phyloP scores from a whole-genome alignment of 768 basidiomycete species.

The Sutorius australiensis region DNA sequence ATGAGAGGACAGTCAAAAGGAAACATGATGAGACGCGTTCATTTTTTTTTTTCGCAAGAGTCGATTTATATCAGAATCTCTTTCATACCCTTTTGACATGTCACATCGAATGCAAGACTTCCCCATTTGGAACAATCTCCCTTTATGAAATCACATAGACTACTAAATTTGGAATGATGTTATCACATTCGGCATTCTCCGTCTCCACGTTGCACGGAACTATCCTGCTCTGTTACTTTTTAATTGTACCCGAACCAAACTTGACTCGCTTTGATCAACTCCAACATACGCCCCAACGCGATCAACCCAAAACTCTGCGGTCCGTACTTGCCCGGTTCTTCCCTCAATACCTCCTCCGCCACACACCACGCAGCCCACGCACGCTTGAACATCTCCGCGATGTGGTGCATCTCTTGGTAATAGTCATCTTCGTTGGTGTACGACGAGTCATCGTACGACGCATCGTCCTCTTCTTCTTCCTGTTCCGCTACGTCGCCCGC shows the following conservation, averaged over 20 bases:
- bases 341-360: conserved; percentile 29
- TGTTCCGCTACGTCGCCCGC: conserved; percentile 5
- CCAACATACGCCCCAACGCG: conserved; percentile 41
- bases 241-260: too few relatives aligned
- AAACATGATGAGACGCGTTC: conserved; percentile 12
- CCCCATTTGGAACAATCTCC: conserved; percentile 11
- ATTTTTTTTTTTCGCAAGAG: conserved; percentile 6
- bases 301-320: conserved; percentile 45
- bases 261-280: conserved; percentile 32
- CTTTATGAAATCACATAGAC: conserved; percentile 31
- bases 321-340: conserved; percentile 33
- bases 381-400: conserved; percentile 33
- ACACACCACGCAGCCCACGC: conserved; percentile 45
- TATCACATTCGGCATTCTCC: conserved; percentile 15
- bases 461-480: conserved; percentile 28
- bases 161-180: conserved; percentile 11
- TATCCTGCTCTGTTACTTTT: neutral
- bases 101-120: conserved; percentile 23
- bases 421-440: conserved; percentile 29
- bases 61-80: conserved; percentile 24
- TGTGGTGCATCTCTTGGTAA: conserved; percentile 27
- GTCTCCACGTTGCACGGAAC: conserved; percentile 22
- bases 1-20: conserved; percentile 18
- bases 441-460: conserved; percentile 24
- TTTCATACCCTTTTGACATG: conserved; percentile 15